Evolutionary conservation across 1,139 yeast species (phyloP).

Genomic region (Saccharomyces uvarum): DNA sequence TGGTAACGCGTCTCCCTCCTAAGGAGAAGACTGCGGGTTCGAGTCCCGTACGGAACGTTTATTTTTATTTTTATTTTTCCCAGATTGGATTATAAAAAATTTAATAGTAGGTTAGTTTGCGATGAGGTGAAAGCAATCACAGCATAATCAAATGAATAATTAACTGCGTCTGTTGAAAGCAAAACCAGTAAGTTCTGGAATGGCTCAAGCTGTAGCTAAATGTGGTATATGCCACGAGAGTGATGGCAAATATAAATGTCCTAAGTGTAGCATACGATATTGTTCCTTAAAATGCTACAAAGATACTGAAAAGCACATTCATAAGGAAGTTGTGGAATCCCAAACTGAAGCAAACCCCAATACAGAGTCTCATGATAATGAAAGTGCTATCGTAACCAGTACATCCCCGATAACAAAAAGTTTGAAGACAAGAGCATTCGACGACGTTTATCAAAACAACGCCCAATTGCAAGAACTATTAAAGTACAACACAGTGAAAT

Average conservation of each 20-base stretch:
- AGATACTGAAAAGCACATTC: conserved; percentile 36
- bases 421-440: conserved; percentile 11
- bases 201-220: conserved; percentile 5
- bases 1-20: conserved; percentile 96
- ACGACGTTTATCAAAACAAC: conserved; percentile 16
- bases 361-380: neutral
- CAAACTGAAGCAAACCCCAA: neutral
- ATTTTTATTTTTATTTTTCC: conserved; percentile 5
- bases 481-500: conserved; percentile 31
- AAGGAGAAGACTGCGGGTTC: conserved; percentile 95
- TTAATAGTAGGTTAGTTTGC: neutral
- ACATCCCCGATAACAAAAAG: neutral
- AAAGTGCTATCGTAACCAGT: neutral
- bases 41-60: conserved; percentile 84
- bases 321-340: conserved; percentile 17
- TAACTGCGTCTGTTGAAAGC: neutral
- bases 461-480: conserved; percentile 25
- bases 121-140: neutral
- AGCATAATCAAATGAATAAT: neutral
- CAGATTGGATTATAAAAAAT: neutral
- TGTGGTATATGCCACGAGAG: conserved; percentile 43
- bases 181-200: neutral
- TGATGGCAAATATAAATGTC: conserved; percentile 53
- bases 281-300: conserved; percentile 59
- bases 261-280: conserved; percentile 42